Conservation (phyloP, 140 eudicot species). For the Flaveria floridana region DNA sequence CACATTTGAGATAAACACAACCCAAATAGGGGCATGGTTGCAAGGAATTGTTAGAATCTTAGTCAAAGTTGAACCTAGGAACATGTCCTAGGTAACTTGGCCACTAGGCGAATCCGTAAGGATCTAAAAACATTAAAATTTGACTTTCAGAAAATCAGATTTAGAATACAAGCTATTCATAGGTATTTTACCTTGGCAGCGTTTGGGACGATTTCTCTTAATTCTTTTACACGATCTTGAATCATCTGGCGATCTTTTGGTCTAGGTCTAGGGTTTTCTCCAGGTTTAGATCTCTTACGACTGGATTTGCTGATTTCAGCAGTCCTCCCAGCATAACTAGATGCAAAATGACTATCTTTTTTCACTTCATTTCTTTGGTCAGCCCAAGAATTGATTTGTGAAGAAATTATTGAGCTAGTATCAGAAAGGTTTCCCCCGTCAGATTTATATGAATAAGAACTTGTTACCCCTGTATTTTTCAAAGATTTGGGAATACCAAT, state of each 20-base stretch:
- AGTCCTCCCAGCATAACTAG: conserved; percentile 54
- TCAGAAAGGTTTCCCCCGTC: conserved; percentile 47
- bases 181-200: conserved; percentile 65
- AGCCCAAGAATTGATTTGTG: conserved; percentile 77
- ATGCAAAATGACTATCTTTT: conserved; percentile 43
- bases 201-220: conserved; percentile 86
- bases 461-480: conserved; percentile 37
- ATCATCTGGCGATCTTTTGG: conserved; percentile 99
- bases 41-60: neutral
- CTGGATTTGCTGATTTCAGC: conserved; percentile 62
- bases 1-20: neutral
- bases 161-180: neutral
- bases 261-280: conserved; percentile 94
- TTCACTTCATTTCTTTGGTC: conserved; percentile 48
- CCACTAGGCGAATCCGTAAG: too few species aligned
- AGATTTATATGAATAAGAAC: conserved; percentile 44
- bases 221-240: conserved; percentile 96
- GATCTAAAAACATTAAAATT: conserved; percentile 7
- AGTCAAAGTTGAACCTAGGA: too few species aligned
- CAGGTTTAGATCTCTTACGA: conserved; percentile 89
- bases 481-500: conserved; percentile 43
- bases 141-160: neutral
- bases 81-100: too few species aligned
- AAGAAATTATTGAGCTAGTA: conserved; percentile 61
- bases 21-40: neutral